phyloP scores from a whole-genome alignment of 2,329 filamentous ascomycete species.

The Ilyonectria destructans region DNA sequence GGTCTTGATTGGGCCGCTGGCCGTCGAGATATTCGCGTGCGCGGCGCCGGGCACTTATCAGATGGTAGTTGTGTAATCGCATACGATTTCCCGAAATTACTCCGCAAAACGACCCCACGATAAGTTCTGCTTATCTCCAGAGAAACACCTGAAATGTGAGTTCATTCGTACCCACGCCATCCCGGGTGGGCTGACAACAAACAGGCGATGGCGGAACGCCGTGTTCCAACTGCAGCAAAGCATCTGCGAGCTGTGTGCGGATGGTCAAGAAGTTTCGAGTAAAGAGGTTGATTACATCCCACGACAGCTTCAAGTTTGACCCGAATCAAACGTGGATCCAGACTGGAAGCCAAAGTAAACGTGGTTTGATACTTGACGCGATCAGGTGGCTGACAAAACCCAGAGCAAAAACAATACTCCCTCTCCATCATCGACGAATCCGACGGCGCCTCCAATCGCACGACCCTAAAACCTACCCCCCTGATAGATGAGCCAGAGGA shows the following conservation, averaged over 20 bases:
- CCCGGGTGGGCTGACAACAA: neutral
- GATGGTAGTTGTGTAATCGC: no score
- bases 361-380: neutral
- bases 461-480: neutral
- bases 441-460: conserved; percentile 4
- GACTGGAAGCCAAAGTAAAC: conserved; percentile 24
- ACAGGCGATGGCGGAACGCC: conserved; percentile 33
- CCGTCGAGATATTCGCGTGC: no score
- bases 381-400: neutral
- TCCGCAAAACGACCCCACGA: no score
- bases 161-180: neutral
- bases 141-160: conserved; percentile 39
- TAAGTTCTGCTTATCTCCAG: conserved; percentile 10
- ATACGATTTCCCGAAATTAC: no score
- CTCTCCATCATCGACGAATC: conserved; percentile 34
- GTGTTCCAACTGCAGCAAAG: conserved; percentile 35
- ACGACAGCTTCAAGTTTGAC: conserved; percentile 36
- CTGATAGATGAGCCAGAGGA: conserved; percentile 16
- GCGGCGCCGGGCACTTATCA: no score
- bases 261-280: conserved; percentile 32
- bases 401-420: conserved; percentile 3
- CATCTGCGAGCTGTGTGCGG: conserved; percentile 20
- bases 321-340: conserved; percentile 37
- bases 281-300: conserved; percentile 34
- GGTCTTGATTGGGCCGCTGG: no score